Base-by-base conservation (phyloP, 1,284 basidiomycete species). In the Entoloma clypeatum region DNA sequence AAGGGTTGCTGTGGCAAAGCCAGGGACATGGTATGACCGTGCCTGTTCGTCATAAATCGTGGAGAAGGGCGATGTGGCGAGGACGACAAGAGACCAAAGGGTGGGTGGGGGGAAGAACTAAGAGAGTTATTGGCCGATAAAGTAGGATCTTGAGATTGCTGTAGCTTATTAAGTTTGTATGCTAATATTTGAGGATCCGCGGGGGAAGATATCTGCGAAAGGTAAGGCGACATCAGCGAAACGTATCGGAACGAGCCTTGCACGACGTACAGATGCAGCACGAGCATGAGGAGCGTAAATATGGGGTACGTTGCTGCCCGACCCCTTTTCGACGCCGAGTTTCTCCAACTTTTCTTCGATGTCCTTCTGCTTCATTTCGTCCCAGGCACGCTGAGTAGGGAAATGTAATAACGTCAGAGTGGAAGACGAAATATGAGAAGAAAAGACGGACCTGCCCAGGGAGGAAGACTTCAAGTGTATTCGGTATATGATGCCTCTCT, bases 121-220 rank as follows among this genome's bases (percentile, higher is more conserved):
- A 79, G 56, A 3, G 81, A 84, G 50, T 72, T 74, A 5, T 62
- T 55, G 5, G 67, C 62, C 1, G 79, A 75, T 13, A 65, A 65
- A 29, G 68, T 52, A 27, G 54, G 55, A 8, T 55, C 57, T 53
- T 86, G 85, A 0, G 82, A 75, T 59, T 82, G 79, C 51, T 87
- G 85, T 7, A 90, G 67, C 60, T 86, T 88, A 63, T 87, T 87
- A 31, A 90, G 69, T 58, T 87, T 89, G 65, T 84, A 89, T 52
- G 78, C 72, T 18, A 90, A 67, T 18, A 90, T 63, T 13, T 81
- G 81, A 28, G 87, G 86, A 57, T 89, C 86, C 5, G 86, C 86
- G 17, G 87, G 86, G 14, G 86, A 88, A 2, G 86, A 90, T 62
- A 90, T 86, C 86, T 90, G 54, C n/a, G 35, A 34, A 33, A 36